A percentile compares a stretch with the other conserved stretches of the same genome.
Evolutionary conservation across 352 stramenopile genomes (phyloP).

Genomic region (Globisporangium okanoganense): DNA sequence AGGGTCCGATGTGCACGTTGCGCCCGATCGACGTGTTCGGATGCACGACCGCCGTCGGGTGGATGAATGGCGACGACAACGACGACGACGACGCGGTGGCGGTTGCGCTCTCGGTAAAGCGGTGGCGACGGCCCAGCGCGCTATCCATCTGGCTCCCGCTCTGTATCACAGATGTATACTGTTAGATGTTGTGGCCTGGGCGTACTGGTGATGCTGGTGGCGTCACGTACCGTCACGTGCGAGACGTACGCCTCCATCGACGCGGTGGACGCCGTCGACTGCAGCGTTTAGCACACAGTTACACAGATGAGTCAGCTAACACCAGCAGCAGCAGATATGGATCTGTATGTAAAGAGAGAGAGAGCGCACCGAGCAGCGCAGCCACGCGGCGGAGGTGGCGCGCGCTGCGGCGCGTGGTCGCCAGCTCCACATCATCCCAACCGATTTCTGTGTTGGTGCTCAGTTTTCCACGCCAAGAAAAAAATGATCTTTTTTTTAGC

Average conservation of each 20-base stretch:
- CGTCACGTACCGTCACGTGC: slow-evolving; percentile 29
- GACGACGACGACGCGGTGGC: not conserved
- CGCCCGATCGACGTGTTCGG: slow-evolving; percentile 46
- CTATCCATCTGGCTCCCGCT: slow-evolving; percentile 5
- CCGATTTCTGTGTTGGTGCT: not conserved
- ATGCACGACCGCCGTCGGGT: slow-evolving; percentile 72
- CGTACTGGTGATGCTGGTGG: too few species aligned
- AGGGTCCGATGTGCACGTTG: slow-evolving; percentile 66
- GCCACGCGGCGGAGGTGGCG: not conserved
- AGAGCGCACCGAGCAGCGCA: slow-evolving; percentile 6
- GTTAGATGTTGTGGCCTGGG: too few species aligned
- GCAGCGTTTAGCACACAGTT: not conserved
- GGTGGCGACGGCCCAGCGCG: slow-evolving; percentile 5
- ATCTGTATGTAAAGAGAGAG: not conserved
- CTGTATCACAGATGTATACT: not conserved
- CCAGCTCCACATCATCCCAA: slow-evolving; percentile 10
- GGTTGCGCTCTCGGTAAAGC: not conserved
- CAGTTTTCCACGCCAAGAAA: not conserved
- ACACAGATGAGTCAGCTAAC: not conserved
- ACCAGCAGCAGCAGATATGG: not conserved
- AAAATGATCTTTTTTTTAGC: not conserved
- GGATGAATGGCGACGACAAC: slow-evolving; percentile 25
- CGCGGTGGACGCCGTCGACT: slow-evolving; percentile 13
- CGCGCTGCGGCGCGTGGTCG: not conserved
- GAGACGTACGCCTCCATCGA: slow-evolving; percentile 48